phyloP scores from a whole-genome alignment of 1,284 basidiomycete species.

The Anthracocystis setariae region DNA sequence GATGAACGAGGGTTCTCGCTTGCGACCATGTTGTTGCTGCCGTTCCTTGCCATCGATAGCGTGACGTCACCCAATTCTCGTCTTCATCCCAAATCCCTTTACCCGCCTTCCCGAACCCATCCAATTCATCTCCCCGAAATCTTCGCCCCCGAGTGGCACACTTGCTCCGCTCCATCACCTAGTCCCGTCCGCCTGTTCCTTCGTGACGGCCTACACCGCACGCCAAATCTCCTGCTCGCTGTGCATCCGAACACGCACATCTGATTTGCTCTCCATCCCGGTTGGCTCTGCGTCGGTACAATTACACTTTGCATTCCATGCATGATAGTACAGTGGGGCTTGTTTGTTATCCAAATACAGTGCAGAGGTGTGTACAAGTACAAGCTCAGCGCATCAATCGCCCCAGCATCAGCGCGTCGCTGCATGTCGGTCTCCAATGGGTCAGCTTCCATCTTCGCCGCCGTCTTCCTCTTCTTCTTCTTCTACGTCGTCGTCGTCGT shows the following conservation, averaged over 20 bases:
- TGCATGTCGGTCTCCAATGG: neutral
- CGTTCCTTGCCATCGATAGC: constrained; percentile 27
- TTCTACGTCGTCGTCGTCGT: neutral
- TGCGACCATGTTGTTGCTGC: neutral
- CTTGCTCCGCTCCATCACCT: no score
- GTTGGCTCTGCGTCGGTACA: constrained; percentile 15
- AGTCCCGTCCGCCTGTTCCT: no score
- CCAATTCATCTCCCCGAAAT: no score
- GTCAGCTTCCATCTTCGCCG: neutral
- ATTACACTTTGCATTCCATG: constrained; percentile 19
- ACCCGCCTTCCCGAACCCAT: neutral
- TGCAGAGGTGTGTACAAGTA: neutral
- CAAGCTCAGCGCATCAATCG: neutral
- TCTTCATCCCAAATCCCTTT: constrained; percentile 3
- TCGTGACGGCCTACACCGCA: no score
- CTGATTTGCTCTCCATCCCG: no score
- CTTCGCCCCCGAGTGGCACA: no score
- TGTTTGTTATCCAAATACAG: no score
- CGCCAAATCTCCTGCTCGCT: neutral
- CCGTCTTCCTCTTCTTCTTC: neutral
- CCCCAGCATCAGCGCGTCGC: neutral
- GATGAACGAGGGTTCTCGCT: constrained; percentile 25
- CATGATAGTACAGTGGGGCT: constrained; percentile 13
- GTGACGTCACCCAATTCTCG: constrained; percentile 31
- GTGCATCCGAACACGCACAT: neutral